These are phyloP conservation scores for Selaginella tamariscina DNA, from an alignment of 75 land plant species.

Conservation along the genomic window DNA sequence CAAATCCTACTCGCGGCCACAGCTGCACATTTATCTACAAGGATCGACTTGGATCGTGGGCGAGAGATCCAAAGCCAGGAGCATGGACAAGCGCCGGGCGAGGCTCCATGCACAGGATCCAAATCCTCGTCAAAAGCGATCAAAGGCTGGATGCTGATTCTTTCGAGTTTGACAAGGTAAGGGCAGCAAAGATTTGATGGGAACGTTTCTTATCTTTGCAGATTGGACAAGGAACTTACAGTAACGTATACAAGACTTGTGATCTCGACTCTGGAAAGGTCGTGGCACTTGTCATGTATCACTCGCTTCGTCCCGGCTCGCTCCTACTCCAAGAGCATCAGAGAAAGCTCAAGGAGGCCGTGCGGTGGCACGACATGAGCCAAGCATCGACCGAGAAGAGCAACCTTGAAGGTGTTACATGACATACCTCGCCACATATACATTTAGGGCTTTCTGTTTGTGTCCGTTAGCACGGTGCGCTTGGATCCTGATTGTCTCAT, in stretches of 20 bases:
- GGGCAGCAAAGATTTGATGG: background rate
- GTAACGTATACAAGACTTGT: conserved; percentile 75
- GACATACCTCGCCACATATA: no score
- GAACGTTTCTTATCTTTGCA: conserved; percentile 22
- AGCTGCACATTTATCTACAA: background rate
- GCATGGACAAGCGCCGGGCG: background rate
- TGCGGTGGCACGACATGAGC: background rate
- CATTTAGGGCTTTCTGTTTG: no score
- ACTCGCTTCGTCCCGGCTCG: conserved; percentile 15
- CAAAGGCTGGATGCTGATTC: conserved; percentile 85
- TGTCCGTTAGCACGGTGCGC: no score
- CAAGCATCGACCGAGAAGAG: conserved; percentile 1
- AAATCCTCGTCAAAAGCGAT: conserved; percentile 31
- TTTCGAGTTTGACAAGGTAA: conserved; percentile 29
- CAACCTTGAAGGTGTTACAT: background rate
- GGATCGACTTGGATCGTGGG: background rate
- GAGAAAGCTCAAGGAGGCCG: conserved; percentile 1
- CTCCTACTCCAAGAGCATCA: background rate
- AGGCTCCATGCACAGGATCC: conserved; percentile 8
- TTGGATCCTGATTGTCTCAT: no score
- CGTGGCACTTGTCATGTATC: conserved; percentile 38
- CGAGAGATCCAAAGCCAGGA: conserved; percentile 1
- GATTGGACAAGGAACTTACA: conserved; percentile 97
- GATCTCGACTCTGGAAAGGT: conserved; percentile 78
- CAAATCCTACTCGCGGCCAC: conserved; percentile 4